Evolutionary conservation across 2,329 filamentous ascomycete genomes (phyloP).

Genomic region (Zelopaecilomyces penicillatus): DNA sequence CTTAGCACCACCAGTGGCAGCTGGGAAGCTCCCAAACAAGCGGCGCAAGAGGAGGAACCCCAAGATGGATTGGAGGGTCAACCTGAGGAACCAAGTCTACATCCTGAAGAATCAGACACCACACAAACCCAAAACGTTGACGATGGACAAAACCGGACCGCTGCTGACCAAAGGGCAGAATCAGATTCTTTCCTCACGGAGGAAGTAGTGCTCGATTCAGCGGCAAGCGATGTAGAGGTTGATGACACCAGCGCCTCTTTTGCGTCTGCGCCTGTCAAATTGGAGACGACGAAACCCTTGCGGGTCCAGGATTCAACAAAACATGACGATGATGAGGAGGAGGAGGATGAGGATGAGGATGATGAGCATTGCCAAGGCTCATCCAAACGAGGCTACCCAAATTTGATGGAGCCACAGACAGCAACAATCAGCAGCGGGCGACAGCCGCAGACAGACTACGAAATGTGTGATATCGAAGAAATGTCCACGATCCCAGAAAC

Average conservation of each 20-base stretch:
- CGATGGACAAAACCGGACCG: conserved; percentile 1
- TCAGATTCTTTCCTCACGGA: conserved; percentile 7
- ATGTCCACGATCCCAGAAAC: conserved; percentile 17
- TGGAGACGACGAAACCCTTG: not conserved
- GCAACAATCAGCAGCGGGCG: conserved; percentile 39
- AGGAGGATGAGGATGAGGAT: not conserved
- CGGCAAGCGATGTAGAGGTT: conserved; percentile 1
- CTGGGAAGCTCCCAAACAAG: conserved; percentile 7
- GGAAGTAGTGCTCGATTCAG: not conserved
- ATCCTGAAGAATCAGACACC: not conserved
- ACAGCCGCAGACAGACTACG: conserved; percentile 37
- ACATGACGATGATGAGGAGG: not conserved
- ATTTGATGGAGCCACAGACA: conserved; percentile 14
- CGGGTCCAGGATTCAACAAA: not conserved
- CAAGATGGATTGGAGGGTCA: conserved; percentile 5
- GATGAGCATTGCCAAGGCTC: not conserved
- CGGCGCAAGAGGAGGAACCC: not conserved
- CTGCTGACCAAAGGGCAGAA: conserved; percentile 13
- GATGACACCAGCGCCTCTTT: not conserved
- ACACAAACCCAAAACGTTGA: not conserved
- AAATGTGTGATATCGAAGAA: conserved; percentile 22
- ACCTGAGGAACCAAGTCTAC: not conserved
- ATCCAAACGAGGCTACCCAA: conserved; percentile 3
- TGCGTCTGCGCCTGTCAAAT: conserved; percentile 2
- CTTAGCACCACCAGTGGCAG: conserved; percentile 16